These are phyloP conservation scores for Leccinum subfulvum DNA, from an alignment of 1,284 basidiomycete genomes.

Conservation along the genomic window DNA sequence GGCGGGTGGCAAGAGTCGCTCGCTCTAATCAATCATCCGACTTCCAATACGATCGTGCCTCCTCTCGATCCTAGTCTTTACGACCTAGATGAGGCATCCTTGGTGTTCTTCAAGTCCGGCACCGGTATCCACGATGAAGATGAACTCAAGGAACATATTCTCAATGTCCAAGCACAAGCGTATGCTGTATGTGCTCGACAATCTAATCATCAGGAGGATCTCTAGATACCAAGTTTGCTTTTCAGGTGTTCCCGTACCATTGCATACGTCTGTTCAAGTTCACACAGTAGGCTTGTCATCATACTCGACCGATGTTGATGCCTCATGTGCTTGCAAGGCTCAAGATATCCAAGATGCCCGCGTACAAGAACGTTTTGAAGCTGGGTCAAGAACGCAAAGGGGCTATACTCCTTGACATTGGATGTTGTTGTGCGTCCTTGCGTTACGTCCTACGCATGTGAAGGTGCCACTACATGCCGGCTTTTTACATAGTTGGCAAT, in stretches of 20 bases:
- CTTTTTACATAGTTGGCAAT: conserved; percentile 19
- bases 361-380: conserved; percentile 25
- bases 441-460: background rate
- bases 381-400: conserved; percentile 27
- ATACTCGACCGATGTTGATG: background rate
- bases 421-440: conserved; percentile 31
- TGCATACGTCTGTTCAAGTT: conserved; percentile 23
- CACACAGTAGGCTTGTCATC: conserved; percentile 11
- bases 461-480: background rate
- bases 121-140: conserved; percentile 32
- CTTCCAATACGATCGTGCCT: background rate
- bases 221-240: background rate
- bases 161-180: conserved; percentile 30
- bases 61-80: conserved; percentile 19
- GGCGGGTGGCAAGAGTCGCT: background rate
- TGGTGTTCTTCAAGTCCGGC: conserved; percentile 24
- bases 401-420: conserved; percentile 32
- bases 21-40: background rate
- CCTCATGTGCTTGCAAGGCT: conserved; percentile 7
- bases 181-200: conserved; percentile 18
- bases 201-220: background rate
- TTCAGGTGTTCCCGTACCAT: conserved; percentile 22
- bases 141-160: conserved; percentile 39
- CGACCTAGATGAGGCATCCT: conserved; percentile 13
- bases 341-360: conserved; percentile 23